Percentiles rank a stretch among this genome's conserved stretches.
phyloP scores from a whole-genome alignment of 805 yeast species.

The Metschnikowia kunwiensis region DNA sequence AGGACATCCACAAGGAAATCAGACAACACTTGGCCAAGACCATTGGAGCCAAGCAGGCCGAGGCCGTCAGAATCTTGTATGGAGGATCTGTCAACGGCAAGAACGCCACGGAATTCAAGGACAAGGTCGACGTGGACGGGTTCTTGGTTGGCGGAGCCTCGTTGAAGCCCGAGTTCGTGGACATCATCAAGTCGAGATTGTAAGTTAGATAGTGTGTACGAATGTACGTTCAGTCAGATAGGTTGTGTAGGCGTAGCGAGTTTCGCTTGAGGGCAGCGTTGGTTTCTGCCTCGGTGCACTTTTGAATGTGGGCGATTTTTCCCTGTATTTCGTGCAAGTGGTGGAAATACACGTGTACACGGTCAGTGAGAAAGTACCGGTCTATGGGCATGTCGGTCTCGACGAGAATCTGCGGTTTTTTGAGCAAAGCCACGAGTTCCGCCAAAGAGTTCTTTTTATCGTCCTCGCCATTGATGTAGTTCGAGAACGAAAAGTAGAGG shows the following conservation, averaged over 20 bases:
- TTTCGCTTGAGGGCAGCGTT: constrained; percentile 1
- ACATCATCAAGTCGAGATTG: constrained; percentile 88
- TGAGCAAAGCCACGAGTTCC: constrained; percentile 19
- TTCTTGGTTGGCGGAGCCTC: constrained; percentile 99
- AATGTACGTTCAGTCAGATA: constrained; percentile 2
- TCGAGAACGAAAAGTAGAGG: constrained; percentile 53
- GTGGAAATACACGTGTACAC: constrained; percentile 6
- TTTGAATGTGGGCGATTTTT: constrained; percentile 4
- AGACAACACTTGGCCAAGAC: constrained; percentile 76
- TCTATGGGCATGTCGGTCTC: constrained; percentile 41
- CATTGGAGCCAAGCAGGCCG: constrained; percentile 78
- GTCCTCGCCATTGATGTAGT: constrained; percentile 43
- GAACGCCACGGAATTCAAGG: constrained; percentile 87
- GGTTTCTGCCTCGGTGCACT: constrained; percentile 1
- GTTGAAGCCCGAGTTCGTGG: constrained; percentile 95
- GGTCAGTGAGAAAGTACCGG: constrained; percentile 11
- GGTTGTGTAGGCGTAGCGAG: constrained; percentile 4
- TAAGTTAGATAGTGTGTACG: constrained; percentile 32
- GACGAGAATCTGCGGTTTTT: constrained; percentile 26
- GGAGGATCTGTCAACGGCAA: constrained; percentile 98
- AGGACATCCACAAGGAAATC: constrained; percentile 86
- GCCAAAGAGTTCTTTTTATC: constrained; percentile 24
- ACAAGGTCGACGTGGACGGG: constrained; percentile 92
- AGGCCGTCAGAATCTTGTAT: constrained; percentile 82
- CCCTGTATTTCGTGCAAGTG: constrained; percentile 7